Percentiles rank a stretch among this genome's conserved stretches.
These are phyloP conservation scores for Schizophyllum amplum DNA, from an alignment of 1,284 basidiomycete genomes.

Conservation along the genomic window DNA sequence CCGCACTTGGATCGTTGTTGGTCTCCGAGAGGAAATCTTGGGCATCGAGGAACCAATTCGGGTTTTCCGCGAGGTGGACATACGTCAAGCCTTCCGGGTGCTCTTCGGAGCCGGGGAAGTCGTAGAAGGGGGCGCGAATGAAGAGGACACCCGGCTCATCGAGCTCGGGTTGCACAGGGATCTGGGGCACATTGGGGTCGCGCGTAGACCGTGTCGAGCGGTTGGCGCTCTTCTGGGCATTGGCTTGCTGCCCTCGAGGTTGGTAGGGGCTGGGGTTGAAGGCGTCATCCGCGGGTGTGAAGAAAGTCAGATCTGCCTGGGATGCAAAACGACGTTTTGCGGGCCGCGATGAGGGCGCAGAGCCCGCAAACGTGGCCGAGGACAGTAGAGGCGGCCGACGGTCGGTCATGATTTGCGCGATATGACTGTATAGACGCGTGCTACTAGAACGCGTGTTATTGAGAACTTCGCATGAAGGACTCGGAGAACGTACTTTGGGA, in stretches of 20 bases:
- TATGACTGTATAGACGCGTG: background rate
- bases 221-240: slow-evolving; percentile 13
- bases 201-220: slow-evolving; percentile 21
- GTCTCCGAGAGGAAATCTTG: slow-evolving; percentile 49
- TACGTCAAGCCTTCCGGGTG: slow-evolving; percentile 63
- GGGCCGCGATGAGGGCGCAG: slow-evolving; percentile 19
- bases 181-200: slow-evolving; percentile 35
- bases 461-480: no score
- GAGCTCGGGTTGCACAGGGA: slow-evolving; percentile 56
- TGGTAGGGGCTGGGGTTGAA: slow-evolving; percentile 54
- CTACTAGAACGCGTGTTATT: background rate
- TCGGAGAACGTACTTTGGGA: no score
- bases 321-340: slow-evolving; percentile 43
- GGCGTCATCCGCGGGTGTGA: slow-evolving; percentile 47
- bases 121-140: slow-evolving; percentile 60
- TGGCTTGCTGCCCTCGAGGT: slow-evolving; percentile 25
- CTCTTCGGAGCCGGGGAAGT: slow-evolving; percentile 52
- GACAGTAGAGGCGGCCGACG: slow-evolving; percentile 11
- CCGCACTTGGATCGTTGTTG: slow-evolving; percentile 32
- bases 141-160: slow-evolving; percentile 56
- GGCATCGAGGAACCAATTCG: slow-evolving; percentile 69
- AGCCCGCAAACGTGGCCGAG: slow-evolving; percentile 14
- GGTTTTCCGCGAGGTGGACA: slow-evolving; percentile 56
- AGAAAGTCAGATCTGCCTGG: slow-evolving; percentile 40
- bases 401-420: background rate